Base-by-base conservation (phyloP, 352 stramenopile genomes). In the Sclerospora graminicola region DNA sequence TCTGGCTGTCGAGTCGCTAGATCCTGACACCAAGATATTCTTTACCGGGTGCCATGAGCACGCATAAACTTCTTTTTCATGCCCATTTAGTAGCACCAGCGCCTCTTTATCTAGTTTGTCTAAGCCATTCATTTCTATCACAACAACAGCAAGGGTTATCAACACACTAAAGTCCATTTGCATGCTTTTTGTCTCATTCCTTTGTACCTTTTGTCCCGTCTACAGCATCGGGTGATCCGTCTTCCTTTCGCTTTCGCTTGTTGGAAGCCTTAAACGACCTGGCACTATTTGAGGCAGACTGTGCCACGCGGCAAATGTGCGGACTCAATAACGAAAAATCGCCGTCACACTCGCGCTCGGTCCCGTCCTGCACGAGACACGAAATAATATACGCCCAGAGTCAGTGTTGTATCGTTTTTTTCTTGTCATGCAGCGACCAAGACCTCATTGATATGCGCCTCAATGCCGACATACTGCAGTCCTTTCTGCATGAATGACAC, bases 401-500 rank as follows among this genome's bases (percentile, higher is more conserved):
- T 26, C 21, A 26, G 6, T 26, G 3, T 26, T 26, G 3, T 26
- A 26, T 26, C 21, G 21, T 26, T 26, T 26, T 26, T 6, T 26
- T 26, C 6, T 26, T 26, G n/a, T n/a, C 21, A 26, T 26, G 21
- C 21, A 26, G 21, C 21, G 6, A 26, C 21, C 21, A 26, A 26
- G 4, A 89, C 78, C 66, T 92, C 82, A 48, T 93, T 93, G 38
- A 93, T 84, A 47, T 93, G 82, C 44, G 82, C 82, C 50, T 96
- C 85, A 37, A 96, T 93, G 33, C 88, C 82, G 32, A 95, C 76
- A 55, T 97, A 98, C 57, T 96, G 90, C 28, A 99, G 68, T 2
- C 96, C 96, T 63, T 99, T 99, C 66, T 99, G 96, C 31, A 99
- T 54, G 64, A 99, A 98, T 10, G 90, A 96, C 32, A 99, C 92